phyloP scores from a whole-genome alignment of 768 basidiomycete genomes.

The Xerocomus potaroensis region DNA sequence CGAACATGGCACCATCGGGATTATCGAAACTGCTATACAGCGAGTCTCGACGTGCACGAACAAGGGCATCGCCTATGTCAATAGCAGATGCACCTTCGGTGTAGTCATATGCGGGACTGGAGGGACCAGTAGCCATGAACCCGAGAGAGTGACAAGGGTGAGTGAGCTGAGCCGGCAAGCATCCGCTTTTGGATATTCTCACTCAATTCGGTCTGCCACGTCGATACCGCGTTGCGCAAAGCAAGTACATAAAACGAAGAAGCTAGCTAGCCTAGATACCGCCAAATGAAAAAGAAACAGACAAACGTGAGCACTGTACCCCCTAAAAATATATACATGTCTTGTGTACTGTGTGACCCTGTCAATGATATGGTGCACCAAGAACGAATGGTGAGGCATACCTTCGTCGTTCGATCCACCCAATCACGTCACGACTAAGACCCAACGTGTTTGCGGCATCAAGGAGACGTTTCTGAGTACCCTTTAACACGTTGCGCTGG shows the following conservation, averaged over 20 bases:
- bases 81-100: constrained; percentile 80
- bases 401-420: constrained; percentile 97
- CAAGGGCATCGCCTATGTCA: constrained; percentile 65
- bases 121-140: constrained; percentile 14
- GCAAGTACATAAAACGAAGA: background rate
- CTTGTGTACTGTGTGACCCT: constrained; percentile 65
- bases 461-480: constrained; percentile 82
- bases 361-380: constrained; percentile 12
- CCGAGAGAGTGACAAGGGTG: too few relatives aligned
- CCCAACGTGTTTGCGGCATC: constrained; percentile 94
- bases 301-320: constrained; percentile 87
- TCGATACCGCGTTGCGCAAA: background rate
- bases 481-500: constrained; percentile 91
- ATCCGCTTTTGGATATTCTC: constrained; percentile 15
- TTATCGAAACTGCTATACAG: constrained; percentile 50
- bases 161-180: too few relatives aligned
- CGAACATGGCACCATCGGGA: constrained; percentile 67
- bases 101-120: constrained; percentile 51
- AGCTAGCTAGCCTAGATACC: constrained; percentile 64
- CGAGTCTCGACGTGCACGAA: constrained; percentile 61
- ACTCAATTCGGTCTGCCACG: background rate
- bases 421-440: constrained; percentile 89
- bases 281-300: constrained; percentile 92
- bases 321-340: constrained; percentile 88
- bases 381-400: constrained; percentile 26